Base-by-base conservation (phyloP, 805 yeast genomes). In the Tanozyma kutaoensis region DNA sequence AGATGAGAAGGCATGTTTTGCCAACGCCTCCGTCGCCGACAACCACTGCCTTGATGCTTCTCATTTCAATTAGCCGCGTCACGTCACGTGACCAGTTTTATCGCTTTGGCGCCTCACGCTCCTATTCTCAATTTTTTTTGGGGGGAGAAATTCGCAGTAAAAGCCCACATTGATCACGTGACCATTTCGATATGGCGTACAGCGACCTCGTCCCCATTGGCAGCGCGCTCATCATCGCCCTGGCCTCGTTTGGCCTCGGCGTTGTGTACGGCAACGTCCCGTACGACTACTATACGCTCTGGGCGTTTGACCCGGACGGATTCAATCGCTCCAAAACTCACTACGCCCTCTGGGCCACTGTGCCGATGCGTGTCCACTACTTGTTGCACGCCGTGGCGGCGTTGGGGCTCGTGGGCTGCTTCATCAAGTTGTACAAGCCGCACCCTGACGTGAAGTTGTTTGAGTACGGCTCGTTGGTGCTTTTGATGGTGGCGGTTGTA, bases 21-120 rank as follows among this genome's bases (percentile, higher is more conserved):
- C 96, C 96, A 24, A 85, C 95, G 29, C 94, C 94, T 54, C 88
- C 95, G 47, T 85, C 95, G 38, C 95, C 95, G 22, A 85, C 86
- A 28, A 85, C 93, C 22, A 85, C 95, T 43, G 94, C 82, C 51
- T 85, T 85, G 43, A 85, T 77, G 36, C 84, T 73, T 62, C 84
- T 76, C 93, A 81, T 79, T n/a, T n/a, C n/a, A n/a, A n/a, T n/a
- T n/a, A n/a, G n/a, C n/a, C n/a, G n/a, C n/a, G n/a, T n/a, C n/a
- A n/a, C n/a, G n/a, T n/a, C n/a, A n/a, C n/a, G n/a, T n/a, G n/a
- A n/a, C n/a, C n/a, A n/a, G n/a, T n/a, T n/a, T n/a, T n/a, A n/a
- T n/a, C n/a, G n/a, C n/a, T n/a, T n/a, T n/a, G n/a, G n/a, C n/a
- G n/a, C n/a, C n/a, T n/a, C n/a, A n/a, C n/a, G n/a, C n/a, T n/a